A percentile compares a stretch with the other conserved stretches of the same genome.
Conservation (phyloP, 768 basidiomycete genomes). For the Hygrocybe coccinea region DNA sequence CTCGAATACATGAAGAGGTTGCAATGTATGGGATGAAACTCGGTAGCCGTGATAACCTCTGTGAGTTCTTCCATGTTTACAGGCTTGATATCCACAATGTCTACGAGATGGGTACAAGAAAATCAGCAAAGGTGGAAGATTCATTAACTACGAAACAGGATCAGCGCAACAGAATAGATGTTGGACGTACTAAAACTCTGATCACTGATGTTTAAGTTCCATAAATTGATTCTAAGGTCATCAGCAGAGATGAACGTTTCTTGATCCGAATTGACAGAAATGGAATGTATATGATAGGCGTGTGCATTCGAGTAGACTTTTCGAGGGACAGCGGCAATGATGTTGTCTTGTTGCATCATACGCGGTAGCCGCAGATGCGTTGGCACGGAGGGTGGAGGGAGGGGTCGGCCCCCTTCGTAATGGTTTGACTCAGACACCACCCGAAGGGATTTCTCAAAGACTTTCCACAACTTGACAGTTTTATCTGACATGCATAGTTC, state of each 20-base stretch:
- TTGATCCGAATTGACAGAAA: slow-evolving; percentile 98
- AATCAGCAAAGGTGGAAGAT: neutral
- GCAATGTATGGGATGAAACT: slow-evolving; percentile 97
- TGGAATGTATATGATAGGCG: slow-evolving; percentile 99
- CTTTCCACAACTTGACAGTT: slow-evolving; percentile 99
- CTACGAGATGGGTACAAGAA: slow-evolving; percentile 36
- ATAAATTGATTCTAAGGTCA: slow-evolving; percentile 93
- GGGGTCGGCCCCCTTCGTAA: slow-evolving; percentile 66
- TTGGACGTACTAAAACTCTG: slow-evolving; percentile 88
- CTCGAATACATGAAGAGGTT: slow-evolving; percentile 99
- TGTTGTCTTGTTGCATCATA: slow-evolving; percentile 92
- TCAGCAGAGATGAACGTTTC: slow-evolving; percentile 99
- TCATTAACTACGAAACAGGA: slow-evolving; percentile 14
- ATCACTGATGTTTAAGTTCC: slow-evolving; percentile 98
- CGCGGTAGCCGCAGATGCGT: slow-evolving; percentile 80
- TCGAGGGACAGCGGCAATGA: slow-evolving; percentile 95
- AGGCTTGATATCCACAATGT: slow-evolving; percentile 99
- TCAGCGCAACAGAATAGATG: too few relatives aligned
- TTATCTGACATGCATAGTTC: slow-evolving; percentile 67
- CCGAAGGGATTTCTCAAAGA: slow-evolving; percentile 96
- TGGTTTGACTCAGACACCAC: slow-evolving; percentile 98
- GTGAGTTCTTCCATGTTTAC: slow-evolving; percentile 99
- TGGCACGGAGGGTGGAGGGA: slow-evolving; percentile 54
- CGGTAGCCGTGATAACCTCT: slow-evolving; percentile 99
- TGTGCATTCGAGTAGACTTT: slow-evolving; percentile 99